Base-by-base conservation (phyloP, 2,329 filamentous ascomycete genomes). In the Cyphellophora europaea region DNA sequence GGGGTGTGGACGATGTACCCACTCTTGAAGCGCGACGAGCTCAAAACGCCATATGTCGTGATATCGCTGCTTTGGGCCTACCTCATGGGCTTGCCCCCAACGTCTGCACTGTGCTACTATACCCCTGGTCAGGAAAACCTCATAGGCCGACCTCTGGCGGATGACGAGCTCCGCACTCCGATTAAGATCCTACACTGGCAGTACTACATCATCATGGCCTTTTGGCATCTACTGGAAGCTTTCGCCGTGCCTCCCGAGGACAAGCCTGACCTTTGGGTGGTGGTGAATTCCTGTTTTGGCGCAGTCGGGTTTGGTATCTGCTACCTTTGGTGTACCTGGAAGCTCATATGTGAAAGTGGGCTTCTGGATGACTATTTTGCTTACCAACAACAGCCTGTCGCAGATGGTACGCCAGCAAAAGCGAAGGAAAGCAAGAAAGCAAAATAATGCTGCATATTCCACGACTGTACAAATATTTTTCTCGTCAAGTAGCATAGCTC, bases 1-100 rank as follows among this genome's bases (percentile, higher is more conserved):
- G 89, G 82, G 6, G 75, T 74, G 19, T 95, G 87, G 86, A 96
- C 91, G 5, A 81, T 96, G 74, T 98, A 86, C 53, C 91, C 91
- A 1, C 67, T 98, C 5, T 72, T 98, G 21, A 76, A 82, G 50
- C 77, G 89, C 30, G 91, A 96, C 38, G 82, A 88, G 28, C 66
- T 98, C 6, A 69, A 73, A 10, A 69, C 94, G 6, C 91, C 93
- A 0, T 98, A 98, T 53, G 73, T 76, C 21, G 82, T 94, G 10
- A 63, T 96, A 18, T 84, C 83, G 0, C 66, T 89, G 2, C 71
- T 98, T 1, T 98, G 91, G 89, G 80, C 85, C 0, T 96, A 91
- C 54, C 70, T 98, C 2, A 67, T 98, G 6, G 89, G 87, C 2
- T 69, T 96, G 2, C 88, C 89, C 1, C 88, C 88, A 0, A 77